Conservation (phyloP, 306 rosid genomes). For the Arachis hypogaea region DNA sequence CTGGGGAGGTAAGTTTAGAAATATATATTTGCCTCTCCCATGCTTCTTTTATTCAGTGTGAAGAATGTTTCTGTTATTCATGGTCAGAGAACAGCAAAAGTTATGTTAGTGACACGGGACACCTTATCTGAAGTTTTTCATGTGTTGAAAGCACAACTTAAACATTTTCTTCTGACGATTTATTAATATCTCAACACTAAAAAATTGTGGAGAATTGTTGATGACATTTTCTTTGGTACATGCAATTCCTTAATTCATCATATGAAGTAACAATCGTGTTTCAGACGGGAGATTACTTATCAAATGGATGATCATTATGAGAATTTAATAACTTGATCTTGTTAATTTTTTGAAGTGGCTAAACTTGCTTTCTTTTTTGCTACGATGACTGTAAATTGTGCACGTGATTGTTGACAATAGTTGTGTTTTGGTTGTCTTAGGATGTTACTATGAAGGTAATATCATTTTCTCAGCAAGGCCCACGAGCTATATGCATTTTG, state of each 20-base stretch:
- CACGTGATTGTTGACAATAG: conserved; percentile 7
- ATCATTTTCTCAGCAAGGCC: conserved; percentile 98
- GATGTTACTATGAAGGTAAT: conserved; percentile 95
- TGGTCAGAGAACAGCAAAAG: conserved; percentile 21
- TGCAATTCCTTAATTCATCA: conserved; percentile 2
- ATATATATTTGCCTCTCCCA: conserved; percentile 6
- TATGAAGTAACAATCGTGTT: background rate
- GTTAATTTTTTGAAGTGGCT: conserved; percentile 24
- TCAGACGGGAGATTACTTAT: background rate
- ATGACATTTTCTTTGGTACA: background rate
- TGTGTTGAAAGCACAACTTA: conserved; percentile 1
- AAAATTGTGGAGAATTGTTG: no score
- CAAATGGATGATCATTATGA: conserved; percentile 1
- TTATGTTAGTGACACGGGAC: background rate
- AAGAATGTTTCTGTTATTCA: conserved; percentile 14
- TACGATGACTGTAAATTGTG: conserved; percentile 28
- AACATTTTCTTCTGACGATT: background rate
- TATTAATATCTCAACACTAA: no score
- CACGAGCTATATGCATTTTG: conserved; percentile 86
- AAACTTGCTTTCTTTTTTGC: conserved; percentile 9
- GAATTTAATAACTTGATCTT: conserved; percentile 7
- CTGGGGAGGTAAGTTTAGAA: conserved; percentile 78
- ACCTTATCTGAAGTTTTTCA: conserved; percentile 17
- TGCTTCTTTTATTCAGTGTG: conserved; percentile 1
- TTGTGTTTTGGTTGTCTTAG: conserved; percentile 49